Conservation (phyloP, 371 early-diverging fungal species). For the Circinella umbellata region DNA sequence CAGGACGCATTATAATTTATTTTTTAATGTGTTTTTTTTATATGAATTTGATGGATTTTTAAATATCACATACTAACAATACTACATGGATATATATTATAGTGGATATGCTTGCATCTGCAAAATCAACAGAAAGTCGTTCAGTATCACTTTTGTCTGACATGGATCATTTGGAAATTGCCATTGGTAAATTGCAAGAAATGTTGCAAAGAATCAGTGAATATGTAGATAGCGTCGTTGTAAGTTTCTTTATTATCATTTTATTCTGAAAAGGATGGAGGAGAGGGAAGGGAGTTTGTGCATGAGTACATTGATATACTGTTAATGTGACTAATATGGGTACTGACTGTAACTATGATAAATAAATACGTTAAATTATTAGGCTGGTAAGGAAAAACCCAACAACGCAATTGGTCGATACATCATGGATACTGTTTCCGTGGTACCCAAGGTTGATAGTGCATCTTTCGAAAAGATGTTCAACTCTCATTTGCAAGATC, state of each 20-base stretch:
- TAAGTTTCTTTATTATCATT: conserved; percentile 36
- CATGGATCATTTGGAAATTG: conserved; percentile 88
- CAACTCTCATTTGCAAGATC: conserved; percentile 91
- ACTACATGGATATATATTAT: conserved; percentile 3
- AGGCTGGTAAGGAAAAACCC: conserved; percentile 67
- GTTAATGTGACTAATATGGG: background rate
- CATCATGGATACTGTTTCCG: conserved; percentile 91
- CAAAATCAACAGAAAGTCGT: conserved; percentile 62
- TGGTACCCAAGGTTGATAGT: conserved; percentile 87
- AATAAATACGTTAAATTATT: background rate
- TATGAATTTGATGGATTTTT: too few relatives aligned
- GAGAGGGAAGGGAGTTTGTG: too few relatives aligned
- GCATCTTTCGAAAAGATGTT: conserved; percentile 89
- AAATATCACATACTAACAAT: too few relatives aligned
- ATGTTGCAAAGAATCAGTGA: conserved; percentile 86
- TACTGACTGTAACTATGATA: background rate
- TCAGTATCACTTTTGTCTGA: conserved; percentile 76
- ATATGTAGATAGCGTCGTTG: conserved; percentile 85
- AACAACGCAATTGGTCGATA: conserved; percentile 89
- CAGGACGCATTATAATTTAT: too few relatives aligned
- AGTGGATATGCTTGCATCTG: conserved; percentile 82
- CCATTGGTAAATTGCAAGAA: conserved; percentile 76
- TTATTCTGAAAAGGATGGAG: background rate
- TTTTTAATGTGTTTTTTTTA: too few relatives aligned
- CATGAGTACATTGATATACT: too few relatives aligned